A percentile compares a stretch with the other conserved stretches of the same genome.
Evolutionary conservation across 805 yeast species (phyloP).

Genomic region (Cyberlindnera samutprakarnensis): DNA sequence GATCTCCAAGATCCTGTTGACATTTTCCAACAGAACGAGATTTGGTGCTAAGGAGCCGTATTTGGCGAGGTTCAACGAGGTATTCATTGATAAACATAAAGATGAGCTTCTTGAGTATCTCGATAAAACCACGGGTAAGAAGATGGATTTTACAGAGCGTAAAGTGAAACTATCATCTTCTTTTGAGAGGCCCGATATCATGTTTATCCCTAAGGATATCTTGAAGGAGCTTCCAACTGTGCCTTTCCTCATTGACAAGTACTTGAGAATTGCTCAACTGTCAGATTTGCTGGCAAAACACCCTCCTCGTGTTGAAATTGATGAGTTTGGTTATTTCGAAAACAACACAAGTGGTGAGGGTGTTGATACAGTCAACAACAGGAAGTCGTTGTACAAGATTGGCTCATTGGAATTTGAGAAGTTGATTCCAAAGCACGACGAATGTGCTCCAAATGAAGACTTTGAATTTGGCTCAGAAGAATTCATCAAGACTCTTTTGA

Average conservation of each 20-base stretch:
- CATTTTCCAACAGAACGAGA: slow-evolving; percentile 65
- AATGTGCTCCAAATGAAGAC: slow-evolving; percentile 1
- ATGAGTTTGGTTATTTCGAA: slow-evolving; percentile 13
- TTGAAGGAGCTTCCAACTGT: slow-evolving; percentile 57
- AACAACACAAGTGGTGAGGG: slow-evolving; percentile 3
- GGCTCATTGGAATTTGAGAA: slow-evolving; percentile 30
- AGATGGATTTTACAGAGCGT: slow-evolving; percentile 57
- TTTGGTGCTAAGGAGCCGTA: slow-evolving; percentile 85
- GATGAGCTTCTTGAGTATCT: slow-evolving; percentile 60
- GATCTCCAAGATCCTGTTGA: slow-evolving; percentile 71
- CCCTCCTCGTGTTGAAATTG: slow-evolving; percentile 8
- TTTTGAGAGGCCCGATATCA: slow-evolving; percentile 45
- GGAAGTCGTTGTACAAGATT: slow-evolving; percentile 18
- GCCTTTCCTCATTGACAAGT: slow-evolving; percentile 63
- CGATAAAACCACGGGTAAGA: slow-evolving; percentile 63
- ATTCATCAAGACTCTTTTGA: slow-evolving; percentile 39
- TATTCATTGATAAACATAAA: slow-evolving; percentile 51
- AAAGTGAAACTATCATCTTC: slow-evolving; percentile 48
- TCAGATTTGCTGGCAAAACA: slow-evolving; percentile 34
- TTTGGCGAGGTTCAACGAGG: slow-evolving; percentile 55
- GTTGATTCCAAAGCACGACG: slow-evolving; percentile 8
- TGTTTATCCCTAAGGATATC: slow-evolving; percentile 43
- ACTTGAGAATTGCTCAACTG: slow-evolving; percentile 51
- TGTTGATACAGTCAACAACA: slow-evolving; percentile 8
- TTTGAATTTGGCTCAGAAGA: slow-evolving; percentile 56